A percentile compares a stretch with the other conserved stretches of the same genome.
These are phyloP conservation scores for Pseudogymnoascus sp. DNA, from an alignment of 2,329 filamentous ascomycete genomes.

Conservation along the genomic window DNA sequence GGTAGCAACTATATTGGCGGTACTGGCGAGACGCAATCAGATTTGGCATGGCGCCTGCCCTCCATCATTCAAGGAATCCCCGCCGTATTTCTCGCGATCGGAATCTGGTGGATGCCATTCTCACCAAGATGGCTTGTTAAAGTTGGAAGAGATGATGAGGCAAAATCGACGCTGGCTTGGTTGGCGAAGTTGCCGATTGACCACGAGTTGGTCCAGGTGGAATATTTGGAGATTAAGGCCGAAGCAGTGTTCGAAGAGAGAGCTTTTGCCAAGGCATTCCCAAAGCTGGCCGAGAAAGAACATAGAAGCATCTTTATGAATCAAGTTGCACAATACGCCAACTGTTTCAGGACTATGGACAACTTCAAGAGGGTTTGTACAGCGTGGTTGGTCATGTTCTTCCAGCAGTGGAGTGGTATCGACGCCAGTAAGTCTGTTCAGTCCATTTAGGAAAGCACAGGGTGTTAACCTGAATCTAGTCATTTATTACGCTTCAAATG, in stretches of 20 bases:
- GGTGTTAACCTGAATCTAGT: constrained; percentile 36
- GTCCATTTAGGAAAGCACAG: not conserved
- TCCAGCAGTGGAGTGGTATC: constrained; percentile 40
- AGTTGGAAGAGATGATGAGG: constrained; percentile 35
- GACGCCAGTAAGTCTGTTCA: constrained; percentile 27
- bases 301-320: constrained; percentile 36
- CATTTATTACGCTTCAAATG: constrained; percentile 50
- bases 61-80: constrained; percentile 41
- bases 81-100: constrained; percentile 37
- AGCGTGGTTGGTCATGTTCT: constrained; percentile 41
- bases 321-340: constrained; percentile 44
- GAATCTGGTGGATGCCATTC: constrained; percentile 39
- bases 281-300: constrained; percentile 36
- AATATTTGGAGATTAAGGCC: constrained; percentile 42
- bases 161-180: constrained; percentile 41
- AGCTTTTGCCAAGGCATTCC: constrained; percentile 38
- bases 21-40: constrained; percentile 35
- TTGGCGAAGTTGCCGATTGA: constrained; percentile 37
- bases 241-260: constrained; percentile 37
- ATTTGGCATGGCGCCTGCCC: constrained; percentile 39
- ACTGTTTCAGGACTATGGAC: constrained; percentile 40
- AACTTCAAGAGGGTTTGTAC: constrained; percentile 42
- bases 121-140: constrained; percentile 42
- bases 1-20: constrained; percentile 42
- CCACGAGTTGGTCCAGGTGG: constrained; percentile 34